Evolutionary conservation across 169 alveolate genomes (phyloP).

Genomic region (Besnoitia besnoiti): DNA sequence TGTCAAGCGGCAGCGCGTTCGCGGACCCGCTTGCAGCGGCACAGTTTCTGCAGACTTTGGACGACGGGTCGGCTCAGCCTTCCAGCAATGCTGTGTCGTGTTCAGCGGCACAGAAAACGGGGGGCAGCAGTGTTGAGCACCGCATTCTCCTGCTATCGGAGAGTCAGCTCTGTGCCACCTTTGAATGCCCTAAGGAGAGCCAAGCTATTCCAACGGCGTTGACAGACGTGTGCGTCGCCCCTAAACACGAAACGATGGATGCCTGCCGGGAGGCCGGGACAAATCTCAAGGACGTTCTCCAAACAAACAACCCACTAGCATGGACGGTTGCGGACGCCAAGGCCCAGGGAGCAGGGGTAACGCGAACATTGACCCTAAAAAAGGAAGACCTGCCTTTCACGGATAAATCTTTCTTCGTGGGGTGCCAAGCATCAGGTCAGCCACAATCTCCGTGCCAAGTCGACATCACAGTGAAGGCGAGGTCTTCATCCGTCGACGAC

Average conservation of each 20-base stretch:
- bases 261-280: background rate
- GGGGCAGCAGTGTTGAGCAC: background rate
- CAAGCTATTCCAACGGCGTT: background rate
- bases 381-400: background rate
- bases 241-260: background rate
- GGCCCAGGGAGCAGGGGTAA: too few species aligned
- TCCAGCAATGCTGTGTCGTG: background rate
- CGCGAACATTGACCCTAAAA: background rate
- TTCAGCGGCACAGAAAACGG: too few species aligned
- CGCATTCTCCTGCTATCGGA: too few species aligned
- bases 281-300: background rate
- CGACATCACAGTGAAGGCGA: background rate
- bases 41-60: background rate
- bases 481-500: background rate
- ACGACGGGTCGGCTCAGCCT: background rate
- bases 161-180: background rate
- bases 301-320: background rate
- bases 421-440: background rate
- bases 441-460: background rate
- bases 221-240: background rate
- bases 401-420: conserved; percentile 6
- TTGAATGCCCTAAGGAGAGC: background rate
- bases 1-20: background rate
- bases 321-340: too few species aligned
- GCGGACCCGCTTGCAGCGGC: background rate